Evolutionary conservation across 768 basidiomycete genomes (phyloP), one percentile per base, ranked within the genome.

Genomic region (Tubosaeta sp.): DNA sequence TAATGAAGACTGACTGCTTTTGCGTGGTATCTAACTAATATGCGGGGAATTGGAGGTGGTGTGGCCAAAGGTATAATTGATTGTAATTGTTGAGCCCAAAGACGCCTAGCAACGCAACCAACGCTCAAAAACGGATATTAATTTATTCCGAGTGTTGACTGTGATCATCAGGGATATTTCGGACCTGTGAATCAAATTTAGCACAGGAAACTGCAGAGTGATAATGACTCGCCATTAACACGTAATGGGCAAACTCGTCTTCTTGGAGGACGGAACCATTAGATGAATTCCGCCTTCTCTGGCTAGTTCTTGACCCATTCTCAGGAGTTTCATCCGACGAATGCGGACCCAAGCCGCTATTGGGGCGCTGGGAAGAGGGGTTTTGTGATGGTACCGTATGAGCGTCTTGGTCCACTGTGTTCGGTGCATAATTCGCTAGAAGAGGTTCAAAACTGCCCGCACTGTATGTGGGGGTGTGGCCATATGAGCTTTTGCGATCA

Each of bases 371-470:
- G 24, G 47, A 6, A 42, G 60, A 46, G 10, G 11, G 69, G 38
- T 67, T 71, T 36, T 65, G 71, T 32, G 74, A 71, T 16, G 56
- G 62, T 22, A 64, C 68, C 39, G 41, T 44, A 12, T 34, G 34
- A 34, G 41, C 24, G 16, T 59, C 60, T 44, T 57, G 62, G 19
- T 68, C 62, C 19, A 62, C 49, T 21, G 41, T 14, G 52, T 58
- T 52, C 13, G 71, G 69, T 34, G 67, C 64, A 50, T 73, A 80
- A 12, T 72, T 67, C 22, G 77, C 75, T 42, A 86, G 67, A 19
- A 86, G 69, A 24, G 82, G 82, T 55, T 86, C 84, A 49, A 76
- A 76, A 66, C 83, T 86, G 13, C 76, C 80, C 2, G 71, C 73
- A 53, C 80, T 79, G 40, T 78, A 71, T 53, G 76, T 76, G 39